Conservation (phyloP, 805 yeast species). For the Teunomyces pallodes region DNA sequence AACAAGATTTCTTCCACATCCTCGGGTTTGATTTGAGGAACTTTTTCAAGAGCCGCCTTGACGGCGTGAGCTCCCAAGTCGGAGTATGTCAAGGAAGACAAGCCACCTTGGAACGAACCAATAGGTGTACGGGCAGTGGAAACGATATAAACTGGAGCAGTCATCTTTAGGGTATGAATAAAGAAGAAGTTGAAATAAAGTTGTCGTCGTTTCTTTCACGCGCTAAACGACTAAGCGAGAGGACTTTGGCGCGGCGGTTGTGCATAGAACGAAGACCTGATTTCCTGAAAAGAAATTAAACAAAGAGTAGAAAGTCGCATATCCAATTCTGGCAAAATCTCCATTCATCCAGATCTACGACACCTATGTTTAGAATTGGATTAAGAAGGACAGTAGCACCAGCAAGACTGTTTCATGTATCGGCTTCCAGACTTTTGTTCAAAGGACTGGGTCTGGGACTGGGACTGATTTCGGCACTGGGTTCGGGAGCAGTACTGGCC, state of each 20-base stretch:
- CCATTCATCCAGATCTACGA: not conserved
- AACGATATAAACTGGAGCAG: constrained; percentile 73
- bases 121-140: constrained; percentile 92
- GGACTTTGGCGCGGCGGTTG: not conserved
- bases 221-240: not conserved
- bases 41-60: constrained; percentile 78
- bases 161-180: constrained; percentile 2
- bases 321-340: not conserved
- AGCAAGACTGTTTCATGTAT: not conserved
- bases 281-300: too few relatives aligned
- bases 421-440: not conserved
- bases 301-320: too few relatives aligned
- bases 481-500: not conserved
- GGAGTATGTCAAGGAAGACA: constrained; percentile 70
- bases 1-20: constrained; percentile 87
- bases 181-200: not conserved
- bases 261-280: not conserved
- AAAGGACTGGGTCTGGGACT: not conserved
- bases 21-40: constrained; percentile 73
- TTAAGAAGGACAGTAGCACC: not conserved
- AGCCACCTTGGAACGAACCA: constrained; percentile 87
- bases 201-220: not conserved
- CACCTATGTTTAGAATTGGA: not conserved
- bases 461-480: not conserved
- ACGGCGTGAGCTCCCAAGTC: constrained; percentile 95